Base-by-base conservation (phyloP, 2,329 filamentous ascomycete species). In the Pseudocercospora crystallina region DNA sequence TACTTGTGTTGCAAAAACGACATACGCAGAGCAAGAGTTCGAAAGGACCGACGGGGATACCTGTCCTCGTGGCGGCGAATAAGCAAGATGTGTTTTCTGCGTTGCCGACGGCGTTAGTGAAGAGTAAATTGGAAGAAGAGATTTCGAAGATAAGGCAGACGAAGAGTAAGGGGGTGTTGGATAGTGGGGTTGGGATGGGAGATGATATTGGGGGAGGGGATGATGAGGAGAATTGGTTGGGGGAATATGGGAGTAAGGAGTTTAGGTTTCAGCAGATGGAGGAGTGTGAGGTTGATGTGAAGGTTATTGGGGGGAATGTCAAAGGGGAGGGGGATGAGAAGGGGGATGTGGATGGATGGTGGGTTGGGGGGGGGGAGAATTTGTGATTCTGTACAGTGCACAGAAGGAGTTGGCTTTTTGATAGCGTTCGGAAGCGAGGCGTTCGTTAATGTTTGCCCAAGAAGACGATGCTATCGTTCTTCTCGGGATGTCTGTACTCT, bases 61-160 rank as follows among this genome's bases (percentile, higher is more conserved):
- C 88, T 0, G 79, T 99, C 7, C 78, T 99, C 32, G 76, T 99
- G 31, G 91, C 90, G 1, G 91, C 90, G 47, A 99, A 97, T 73
- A 99, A 99, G 78, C 81, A 90, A 67, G 94, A 99, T 69, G 78
- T 99, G 1, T 99, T 99, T 69, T 96, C 94, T 0, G 90, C 92
- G 7, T 74, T 96, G 44, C 94, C 94, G 0, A 82, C 88, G 0
- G 79, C 81, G 5, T 76, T 95, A 30, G 88, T 96, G 52, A 86
- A 82, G 69, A 78, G 79, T 46, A 82, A 81, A 57, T 76, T 99
- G 11, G 91, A 97, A 73, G 76, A 79, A 10, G 92, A 96, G 69
- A 83, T 97, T 53, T 83, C 85, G 20, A 82, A 86, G 43, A 86
- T 97, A 45, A 82, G 92, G 41, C 77, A 79, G 50, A 88, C 87